Evolutionary conservation across 306 rosid species (phyloP), one percentile per base, ranked within the genome.

Genomic region (Gleditsia sinensis): DNA sequence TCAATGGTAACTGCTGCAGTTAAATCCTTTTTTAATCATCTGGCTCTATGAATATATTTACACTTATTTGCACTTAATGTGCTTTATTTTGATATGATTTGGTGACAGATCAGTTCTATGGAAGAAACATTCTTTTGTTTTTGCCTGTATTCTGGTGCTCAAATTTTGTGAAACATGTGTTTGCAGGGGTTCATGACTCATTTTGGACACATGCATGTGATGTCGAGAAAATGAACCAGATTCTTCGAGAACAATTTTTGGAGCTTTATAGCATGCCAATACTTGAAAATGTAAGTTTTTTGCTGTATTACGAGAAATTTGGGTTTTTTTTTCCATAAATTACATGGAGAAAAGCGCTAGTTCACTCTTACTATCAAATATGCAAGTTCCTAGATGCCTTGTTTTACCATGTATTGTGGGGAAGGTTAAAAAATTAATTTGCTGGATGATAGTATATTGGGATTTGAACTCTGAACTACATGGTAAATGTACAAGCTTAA

Each of bases 201-300:
- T 92, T 81, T 84, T 92, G 96, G 97, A 92, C 97, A 21, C 97
- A 92, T 80, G 93, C 93, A 4, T 81, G 96, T 81, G 96, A 92
- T 54, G 89, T 92, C 25, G 92, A 86, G 73, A 65, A 76, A 77
- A 92, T 92, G 96, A 92, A 92, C 71, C 76, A 16, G 75, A 92
- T 88, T 62, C 91, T 92, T 21, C 53, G 96, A 36, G 86, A 88
- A 85, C 80, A 86, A 30, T 88, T 89, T 88, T 91, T 92, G 82
- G 97, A 92, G 81, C 93, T 92, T 37, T 89, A 92, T 76, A 71
- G 58, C 91, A 83, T 76, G 88, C 92, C 97, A 21, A 80, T 79
- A 42, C 78, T 71, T 21, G 81, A 79, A 78, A 83, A 70, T 70
- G 83, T 66, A 49, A 71, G 87, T 71, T 50, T n/a, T 56, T 45